phyloP scores from a whole-genome alignment of 345 rosid species.

The Rhizophora mangle region DNA sequence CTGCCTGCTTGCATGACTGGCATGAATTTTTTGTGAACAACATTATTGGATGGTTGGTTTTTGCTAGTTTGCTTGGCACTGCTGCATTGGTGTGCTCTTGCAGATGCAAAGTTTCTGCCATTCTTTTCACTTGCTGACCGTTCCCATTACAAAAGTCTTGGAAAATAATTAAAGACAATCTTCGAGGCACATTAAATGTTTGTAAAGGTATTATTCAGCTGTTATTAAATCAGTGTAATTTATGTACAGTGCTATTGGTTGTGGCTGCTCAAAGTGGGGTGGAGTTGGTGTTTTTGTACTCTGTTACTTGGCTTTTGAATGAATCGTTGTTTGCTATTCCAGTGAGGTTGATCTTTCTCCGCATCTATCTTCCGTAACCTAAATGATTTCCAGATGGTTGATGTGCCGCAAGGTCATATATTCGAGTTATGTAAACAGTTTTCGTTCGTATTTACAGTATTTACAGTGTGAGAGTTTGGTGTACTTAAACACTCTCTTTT shows the following conservation, averaged over 20 bases:
- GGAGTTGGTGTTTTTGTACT: constrained; percentile 10
- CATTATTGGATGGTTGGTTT: constrained; percentile 26
- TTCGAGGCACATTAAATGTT: constrained; percentile 24
- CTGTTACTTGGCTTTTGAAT: background rate
- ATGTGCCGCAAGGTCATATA: no score
- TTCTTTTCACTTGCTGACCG: constrained; percentile 22
- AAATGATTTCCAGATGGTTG: no score
- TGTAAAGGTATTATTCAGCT: constrained; percentile 35
- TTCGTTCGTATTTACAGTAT: no score
- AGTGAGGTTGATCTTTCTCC: background rate
- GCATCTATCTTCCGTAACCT: no score
- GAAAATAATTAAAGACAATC: constrained; percentile 25
- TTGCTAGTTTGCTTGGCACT: constrained; percentile 17
- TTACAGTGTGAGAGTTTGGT: no score
- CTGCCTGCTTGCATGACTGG: constrained; percentile 15
- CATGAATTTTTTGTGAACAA: constrained; percentile 26
- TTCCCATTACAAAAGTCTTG: constrained; percentile 13
- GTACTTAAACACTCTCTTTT: no score
- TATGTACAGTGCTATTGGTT: constrained; percentile 33
- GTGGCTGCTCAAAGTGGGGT: constrained; percentile 14
- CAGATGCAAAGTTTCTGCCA: constrained; percentile 10
- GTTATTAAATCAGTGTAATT: constrained; percentile 28
- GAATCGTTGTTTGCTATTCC: background rate
- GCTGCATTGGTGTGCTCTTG: constrained; percentile 1
- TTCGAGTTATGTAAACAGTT: no score